Evolutionary conservation across 352 stramenopile species (phyloP), one percentile per base, ranked within the genome.

Genomic region (Thalassiosira ordinaria): DNA sequence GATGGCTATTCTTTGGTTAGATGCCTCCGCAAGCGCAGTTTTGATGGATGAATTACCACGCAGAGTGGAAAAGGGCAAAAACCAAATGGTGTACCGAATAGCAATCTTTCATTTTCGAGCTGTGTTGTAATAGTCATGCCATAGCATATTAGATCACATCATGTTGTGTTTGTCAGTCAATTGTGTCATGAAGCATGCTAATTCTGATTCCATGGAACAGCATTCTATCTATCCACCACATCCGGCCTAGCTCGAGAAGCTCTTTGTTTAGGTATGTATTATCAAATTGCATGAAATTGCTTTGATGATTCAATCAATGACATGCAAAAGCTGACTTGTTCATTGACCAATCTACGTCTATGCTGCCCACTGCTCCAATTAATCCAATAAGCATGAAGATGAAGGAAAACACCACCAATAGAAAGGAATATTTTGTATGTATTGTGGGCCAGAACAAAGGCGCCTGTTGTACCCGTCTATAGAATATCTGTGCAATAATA

Each of bases 1-100:
- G 1, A 31, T 57, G 26, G 31, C 13, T 27, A 20, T 77, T 81
- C 4, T 46, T 64, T 37, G 31, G 96, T 96, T 27, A 98, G 95
- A 91, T 99, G 97, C 56, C 97, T 96, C 16, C 97, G 91, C 55
- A 98, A 87, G 1, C 97, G 90, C 60, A 99, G 91, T 77, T 99
- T 95, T 93, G 85, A 98, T 98, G 22, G 63, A 78, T 20, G 95
- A 95, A 61, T 96, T 82, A 0, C 87, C 88, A 77, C 98, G 94
- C 64, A 99, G 89, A 13, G 96, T 97, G 24, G 94, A 98, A 89
- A 98, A 98, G 85, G 98, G 20, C 92, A 89, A 86, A 98, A 98
- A 13, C 94, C 94, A 87, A 99, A 98, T 7, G 96, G 97, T 39
- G 96, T 93, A 0, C 86, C 89, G 11, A 92, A 86, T 74, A 94